Conservation (phyloP, 371 early-diverging fungal genomes). For the Rhizopus sp. region DNA sequence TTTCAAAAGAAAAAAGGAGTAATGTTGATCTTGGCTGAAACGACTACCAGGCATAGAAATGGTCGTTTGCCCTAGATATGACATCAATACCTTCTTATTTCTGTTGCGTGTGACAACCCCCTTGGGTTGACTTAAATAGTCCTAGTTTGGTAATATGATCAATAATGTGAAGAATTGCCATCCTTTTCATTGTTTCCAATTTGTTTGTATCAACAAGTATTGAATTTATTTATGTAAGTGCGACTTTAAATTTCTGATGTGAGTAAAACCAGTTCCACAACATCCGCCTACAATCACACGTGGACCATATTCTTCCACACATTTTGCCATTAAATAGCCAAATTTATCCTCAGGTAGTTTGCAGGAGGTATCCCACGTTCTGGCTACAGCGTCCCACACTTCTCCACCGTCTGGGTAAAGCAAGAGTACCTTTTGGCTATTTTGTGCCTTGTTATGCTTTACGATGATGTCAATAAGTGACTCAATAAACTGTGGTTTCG, state of each 20-base stretch:
- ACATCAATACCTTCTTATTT: no score
- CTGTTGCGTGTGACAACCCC: no score
- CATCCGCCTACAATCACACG: conserved; percentile 54
- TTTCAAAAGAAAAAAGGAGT: no score
- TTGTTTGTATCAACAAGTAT: no score
- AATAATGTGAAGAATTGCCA: no score
- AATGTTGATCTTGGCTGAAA: no score
- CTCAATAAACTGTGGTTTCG: conserved; percentile 44
- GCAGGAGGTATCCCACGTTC: conserved; percentile 27
- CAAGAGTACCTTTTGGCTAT: conserved; percentile 24
- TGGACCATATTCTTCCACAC: conserved; percentile 20
- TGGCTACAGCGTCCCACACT: conserved; percentile 42
- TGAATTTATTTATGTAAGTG: not conserved
- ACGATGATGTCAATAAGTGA: conserved; percentile 14
- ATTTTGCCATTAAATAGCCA: conserved; percentile 27
- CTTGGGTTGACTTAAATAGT: no score
- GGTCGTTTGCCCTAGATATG: no score
- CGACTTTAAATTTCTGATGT: conserved; percentile 25
- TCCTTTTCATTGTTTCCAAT: no score
- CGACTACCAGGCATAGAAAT: no score
- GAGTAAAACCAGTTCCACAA: conserved; percentile 44
- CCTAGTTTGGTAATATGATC: no score
- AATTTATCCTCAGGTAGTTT: conserved; percentile 33
- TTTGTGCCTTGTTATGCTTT: not conserved
- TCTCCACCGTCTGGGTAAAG: conserved; percentile 52